Evolutionary conservation across 306 rosid genomes (phyloP).

Genomic region (Abrus pulchellus): DNA sequence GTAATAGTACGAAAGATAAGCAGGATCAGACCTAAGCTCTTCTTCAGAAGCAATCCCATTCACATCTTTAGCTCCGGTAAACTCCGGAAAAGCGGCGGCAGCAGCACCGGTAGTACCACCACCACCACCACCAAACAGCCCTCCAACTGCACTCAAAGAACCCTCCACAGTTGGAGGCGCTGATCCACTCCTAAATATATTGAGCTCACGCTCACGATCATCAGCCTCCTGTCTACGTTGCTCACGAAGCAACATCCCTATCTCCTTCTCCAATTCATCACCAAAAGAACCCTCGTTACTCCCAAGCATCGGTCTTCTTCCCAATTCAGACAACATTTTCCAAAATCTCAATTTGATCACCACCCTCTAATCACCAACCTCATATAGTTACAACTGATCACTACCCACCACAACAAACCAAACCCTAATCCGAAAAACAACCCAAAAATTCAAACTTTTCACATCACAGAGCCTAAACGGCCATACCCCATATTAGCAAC

Average conservation of each 20-base stretch:
- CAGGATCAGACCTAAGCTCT: conserved; percentile 94
- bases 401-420: conserved; percentile 33
- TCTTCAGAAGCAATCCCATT: conserved; percentile 82
- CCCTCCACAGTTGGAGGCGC: conserved; percentile 97
- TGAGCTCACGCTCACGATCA: conserved; percentile 78
- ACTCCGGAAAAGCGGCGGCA: conserved; percentile 53
- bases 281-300: conserved; percentile 85
- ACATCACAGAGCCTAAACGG: conserved; percentile 15
- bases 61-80: conserved; percentile 62
- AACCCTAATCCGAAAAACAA: conserved; percentile 51
- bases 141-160: conserved; percentile 83
- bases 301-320: conserved; percentile 78
- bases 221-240: conserved; percentile 81
- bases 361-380: conserved; percentile 19
- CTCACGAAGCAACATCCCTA: conserved; percentile 83
- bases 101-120: background rate
- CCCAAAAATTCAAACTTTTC: conserved; percentile 44
- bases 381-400: conserved; percentile 33
- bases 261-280: conserved; percentile 89
- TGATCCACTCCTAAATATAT: conserved; percentile 86
- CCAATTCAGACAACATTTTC: conserved; percentile 85
- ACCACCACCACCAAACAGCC: conserved; percentile 58
- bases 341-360: conserved; percentile 42
- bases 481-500: conserved; percentile 53
- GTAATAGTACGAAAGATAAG: conserved; percentile 79